These are phyloP conservation scores for Cladobotryum protrusum DNA, from an alignment of 2,329 filamentous ascomycete species.

Conservation along the genomic window DNA sequence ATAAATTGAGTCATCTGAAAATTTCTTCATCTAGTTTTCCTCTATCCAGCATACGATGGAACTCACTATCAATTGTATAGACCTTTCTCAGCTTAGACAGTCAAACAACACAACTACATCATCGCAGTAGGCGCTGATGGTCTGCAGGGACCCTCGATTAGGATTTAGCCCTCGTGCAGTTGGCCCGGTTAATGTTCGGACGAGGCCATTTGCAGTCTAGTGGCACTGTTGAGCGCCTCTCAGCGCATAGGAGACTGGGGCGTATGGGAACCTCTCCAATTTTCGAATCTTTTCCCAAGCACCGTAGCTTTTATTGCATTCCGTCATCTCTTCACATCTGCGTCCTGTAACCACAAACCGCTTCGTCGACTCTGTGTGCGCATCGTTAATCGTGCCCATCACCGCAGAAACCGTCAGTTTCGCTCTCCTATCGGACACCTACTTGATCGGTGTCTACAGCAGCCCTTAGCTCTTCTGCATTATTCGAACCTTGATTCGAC, in stretches of 20 bases:
- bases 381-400: constrained; percentile 4
- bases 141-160: constrained; percentile 15
- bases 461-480: not conserved
- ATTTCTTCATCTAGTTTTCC: too few species aligned
- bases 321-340: constrained; percentile 14
- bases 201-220: constrained; percentile 15
- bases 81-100: too few species aligned
- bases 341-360: constrained; percentile 11
- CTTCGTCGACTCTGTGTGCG: constrained; percentile 5
- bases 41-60: too few species aligned
- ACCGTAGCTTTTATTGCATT: constrained; percentile 12
- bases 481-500: too few species aligned
- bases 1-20: too few species aligned
- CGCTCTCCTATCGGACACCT: constrained; percentile 1
- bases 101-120: too few species aligned
- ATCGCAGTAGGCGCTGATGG: too few species aligned
- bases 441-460: constrained; percentile 6
- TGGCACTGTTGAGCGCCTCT: constrained; percentile 8
- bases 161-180: constrained; percentile 29
- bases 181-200: constrained; percentile 27
- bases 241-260: constrained; percentile 13
- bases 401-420: constrained; percentile 4
- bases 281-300: constrained; percentile 25
- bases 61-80: too few species aligned
- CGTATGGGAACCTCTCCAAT: constrained; percentile 21